These are phyloP conservation scores for Paramecium octaurelia DNA, from an alignment of 73 alveolate genomes.

Conservation along the genomic window DNA sequence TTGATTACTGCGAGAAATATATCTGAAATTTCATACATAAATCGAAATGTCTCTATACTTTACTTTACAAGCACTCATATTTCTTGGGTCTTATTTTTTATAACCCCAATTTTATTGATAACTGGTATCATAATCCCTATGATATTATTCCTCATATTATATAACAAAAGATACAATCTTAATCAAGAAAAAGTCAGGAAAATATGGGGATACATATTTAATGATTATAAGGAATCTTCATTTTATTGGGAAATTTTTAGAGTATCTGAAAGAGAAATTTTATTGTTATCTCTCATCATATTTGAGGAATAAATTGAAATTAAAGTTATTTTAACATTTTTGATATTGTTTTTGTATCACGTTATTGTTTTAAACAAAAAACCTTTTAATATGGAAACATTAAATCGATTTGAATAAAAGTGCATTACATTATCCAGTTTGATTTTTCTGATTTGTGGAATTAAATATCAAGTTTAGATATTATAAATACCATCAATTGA, in stretches of 20 bases:
- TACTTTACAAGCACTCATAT: background rate
- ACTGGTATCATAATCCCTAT: background rate
- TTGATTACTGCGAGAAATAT: background rate
- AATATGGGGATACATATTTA: background rate
- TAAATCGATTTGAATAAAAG: background rate
- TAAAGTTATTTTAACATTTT: background rate
- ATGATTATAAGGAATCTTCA: background rate
- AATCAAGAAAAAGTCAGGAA: background rate
- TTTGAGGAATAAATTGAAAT: background rate
- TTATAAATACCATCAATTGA: background rate
- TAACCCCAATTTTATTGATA: background rate
- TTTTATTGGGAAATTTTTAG: conserved; percentile 3
- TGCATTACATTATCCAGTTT: background rate
- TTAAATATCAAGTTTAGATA: background rate
- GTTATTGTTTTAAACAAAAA: background rate
- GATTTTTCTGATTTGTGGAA: background rate
- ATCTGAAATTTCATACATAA: background rate
- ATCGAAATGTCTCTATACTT: background rate
- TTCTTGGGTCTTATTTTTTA: background rate
- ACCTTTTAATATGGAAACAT: background rate
- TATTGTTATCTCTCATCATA: background rate
- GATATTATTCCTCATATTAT: background rate
- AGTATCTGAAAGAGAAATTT: background rate
- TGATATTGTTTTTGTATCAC: background rate
- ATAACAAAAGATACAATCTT: background rate